Percentiles rank a stretch among this genome's conserved stretches.
phyloP scores from a whole-genome alignment of 805 yeast species.

The Ascoidea tarda region DNA sequence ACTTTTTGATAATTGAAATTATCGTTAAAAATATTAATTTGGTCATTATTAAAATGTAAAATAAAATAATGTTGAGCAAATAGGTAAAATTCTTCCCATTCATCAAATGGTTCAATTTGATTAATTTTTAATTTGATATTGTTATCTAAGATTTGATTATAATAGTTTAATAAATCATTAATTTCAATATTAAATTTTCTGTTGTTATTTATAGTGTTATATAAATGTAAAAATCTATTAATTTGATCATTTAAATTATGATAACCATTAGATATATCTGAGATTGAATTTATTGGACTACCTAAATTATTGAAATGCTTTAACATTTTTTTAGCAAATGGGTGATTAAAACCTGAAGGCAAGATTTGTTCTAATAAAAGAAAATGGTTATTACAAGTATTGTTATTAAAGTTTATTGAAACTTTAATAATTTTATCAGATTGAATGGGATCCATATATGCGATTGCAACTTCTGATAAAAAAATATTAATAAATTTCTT shows the following conservation, averaged over 20 bases:
- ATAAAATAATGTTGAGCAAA: constrained; percentile 66
- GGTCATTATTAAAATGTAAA: constrained; percentile 43
- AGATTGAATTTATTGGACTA: constrained; percentile 58
- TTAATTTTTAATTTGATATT: constrained; percentile 27
- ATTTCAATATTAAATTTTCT: constrained; percentile 30
- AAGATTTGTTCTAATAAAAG: constrained; percentile 56
- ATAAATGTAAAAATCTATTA: constrained; percentile 25
- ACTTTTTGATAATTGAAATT: constrained; percentile 1
- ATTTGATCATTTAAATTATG: constrained; percentile 35
- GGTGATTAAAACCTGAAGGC: constrained; percentile 47
- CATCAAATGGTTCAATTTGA: constrained; percentile 59
- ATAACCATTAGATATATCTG: constrained; percentile 21
- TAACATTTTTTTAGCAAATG: constrained; percentile 66
- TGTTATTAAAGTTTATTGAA: constrained; percentile 24
- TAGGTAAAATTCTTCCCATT: constrained; percentile 67
- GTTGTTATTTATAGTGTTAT: not conserved
- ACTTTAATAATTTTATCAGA: constrained; percentile 50
- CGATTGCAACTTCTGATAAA: constrained; percentile 72
- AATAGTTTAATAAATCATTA: constrained; percentile 39
- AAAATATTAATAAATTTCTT: constrained; percentile 32
- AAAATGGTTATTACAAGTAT: constrained; percentile 29
- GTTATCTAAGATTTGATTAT: constrained; percentile 32
- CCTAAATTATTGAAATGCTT: constrained; percentile 50
- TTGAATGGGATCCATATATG: constrained; percentile 56
- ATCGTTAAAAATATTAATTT: not conserved